Evolutionary conservation across 768 basidiomycete species (phyloP).

Genomic region (Pleurotus giganteus): DNA sequence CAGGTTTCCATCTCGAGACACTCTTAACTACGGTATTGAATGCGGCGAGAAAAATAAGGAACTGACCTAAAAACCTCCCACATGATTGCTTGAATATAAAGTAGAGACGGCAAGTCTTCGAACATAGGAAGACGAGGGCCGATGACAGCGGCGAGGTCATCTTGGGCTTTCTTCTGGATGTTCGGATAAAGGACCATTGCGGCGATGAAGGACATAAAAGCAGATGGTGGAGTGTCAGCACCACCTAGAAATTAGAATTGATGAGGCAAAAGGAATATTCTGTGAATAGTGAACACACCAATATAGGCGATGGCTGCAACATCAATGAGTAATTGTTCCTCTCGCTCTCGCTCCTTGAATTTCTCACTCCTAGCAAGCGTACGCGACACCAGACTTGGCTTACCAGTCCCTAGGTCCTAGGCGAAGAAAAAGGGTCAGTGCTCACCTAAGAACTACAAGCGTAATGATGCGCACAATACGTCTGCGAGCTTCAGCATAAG

Average conservation of each 20-base stretch:
- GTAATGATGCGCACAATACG: background rate
- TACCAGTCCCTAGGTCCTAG: too few species aligned
- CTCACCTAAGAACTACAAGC: too few species aligned
- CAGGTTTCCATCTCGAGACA: background rate
- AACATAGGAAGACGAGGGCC: constrained; percentile 28
- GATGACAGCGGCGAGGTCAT: constrained; percentile 28
- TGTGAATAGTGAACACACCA: background rate
- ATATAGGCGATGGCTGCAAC: background rate
- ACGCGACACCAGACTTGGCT: too few species aligned
- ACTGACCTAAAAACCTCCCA: background rate
- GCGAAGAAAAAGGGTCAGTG: too few species aligned
- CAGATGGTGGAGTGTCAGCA: constrained; percentile 21
- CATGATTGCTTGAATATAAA: constrained; percentile 30
- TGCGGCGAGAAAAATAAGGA: background rate
- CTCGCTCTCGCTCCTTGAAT: too few species aligned
- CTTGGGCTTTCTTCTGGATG: constrained; percentile 25
- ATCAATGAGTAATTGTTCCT: too few species aligned
- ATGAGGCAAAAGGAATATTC: background rate
- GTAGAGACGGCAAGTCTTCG: constrained; percentile 22
- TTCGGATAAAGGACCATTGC: constrained; percentile 27
- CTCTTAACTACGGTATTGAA: background rate
- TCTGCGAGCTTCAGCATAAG: background rate
- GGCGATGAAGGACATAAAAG: constrained; percentile 25
- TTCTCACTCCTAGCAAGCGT: too few species aligned
- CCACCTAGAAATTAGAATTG: background rate